These are phyloP conservation scores for Dothideomycetidae sp. DNA, from an alignment of 2,329 filamentous ascomycete species.

Conservation along the genomic window DNA sequence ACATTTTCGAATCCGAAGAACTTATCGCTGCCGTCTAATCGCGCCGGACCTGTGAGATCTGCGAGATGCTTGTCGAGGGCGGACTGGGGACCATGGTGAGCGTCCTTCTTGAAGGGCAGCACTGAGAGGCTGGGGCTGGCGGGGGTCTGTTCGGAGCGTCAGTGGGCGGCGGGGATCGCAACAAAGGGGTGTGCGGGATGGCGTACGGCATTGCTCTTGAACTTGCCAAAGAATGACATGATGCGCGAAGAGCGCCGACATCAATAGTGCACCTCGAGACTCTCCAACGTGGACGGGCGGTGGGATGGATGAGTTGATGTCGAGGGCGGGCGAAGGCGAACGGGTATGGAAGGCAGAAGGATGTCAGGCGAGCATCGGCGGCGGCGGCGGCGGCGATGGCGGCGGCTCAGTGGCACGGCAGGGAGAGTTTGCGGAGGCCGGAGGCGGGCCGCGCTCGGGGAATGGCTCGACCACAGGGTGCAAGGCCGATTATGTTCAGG, in stretches of 20 bases:
- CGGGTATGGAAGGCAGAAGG: too few relatives aligned
- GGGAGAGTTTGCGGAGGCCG: neutral
- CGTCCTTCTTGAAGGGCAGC: conserved; percentile 46
- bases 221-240: conserved; percentile 42
- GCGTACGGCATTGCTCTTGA: conserved; percentile 34
- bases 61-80: conserved; percentile 62
- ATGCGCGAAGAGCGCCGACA: conserved; percentile 13
- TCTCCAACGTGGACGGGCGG: neutral
- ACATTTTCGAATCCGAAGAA: conserved; percentile 99
- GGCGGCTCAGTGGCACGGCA: neutral
- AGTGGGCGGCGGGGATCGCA: conserved; percentile 7
- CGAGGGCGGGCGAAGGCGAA: neutral
- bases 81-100: conserved; percentile 41
- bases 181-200: neutral
- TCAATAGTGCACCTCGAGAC: conserved; percentile 6
- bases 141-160: conserved; percentile 27
- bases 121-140: conserved; percentile 32
- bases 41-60: conserved; percentile 66
- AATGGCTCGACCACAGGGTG: neutral
- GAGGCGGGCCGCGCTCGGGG: neutral
- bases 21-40: conserved; percentile 85
- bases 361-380: too few relatives aligned
- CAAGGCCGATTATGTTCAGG: too few relatives aligned
- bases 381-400: too few relatives aligned
- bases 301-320: neutral